Evolutionary conservation across 179 eudicot species (phyloP), one percentile per base, ranked within the genome.

Genomic region (Beta macrorhiza): DNA sequence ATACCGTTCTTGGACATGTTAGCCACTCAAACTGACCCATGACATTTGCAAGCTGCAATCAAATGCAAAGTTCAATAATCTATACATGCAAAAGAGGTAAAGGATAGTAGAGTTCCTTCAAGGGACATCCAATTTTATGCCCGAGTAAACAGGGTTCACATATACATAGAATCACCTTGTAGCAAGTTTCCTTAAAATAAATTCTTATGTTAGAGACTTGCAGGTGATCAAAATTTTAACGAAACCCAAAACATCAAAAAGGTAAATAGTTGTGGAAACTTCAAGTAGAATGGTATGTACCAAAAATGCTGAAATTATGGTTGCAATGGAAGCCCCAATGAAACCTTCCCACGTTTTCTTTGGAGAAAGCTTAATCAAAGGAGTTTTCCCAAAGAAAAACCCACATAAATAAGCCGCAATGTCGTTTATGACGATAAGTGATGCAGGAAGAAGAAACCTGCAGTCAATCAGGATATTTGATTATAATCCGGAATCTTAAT

Each of bases 261-360:
- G 51, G 25, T 47, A 15, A 59, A 49, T 17, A 32, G 76, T 17
- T 51, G 52, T 0, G 0, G 62, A 67, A 16, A 17, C 8, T 42
- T n/a, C 56, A 16, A 6, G 72, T 61, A 71, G 25, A 77, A 25
- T 16, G 16, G 59, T n/a, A 71, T 92, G 90, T 80, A 93, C 99
- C 93, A 92, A 74, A 84, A 95, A 93, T 52, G 98, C 99, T 32
- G 92, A 91, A 79, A 95, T 87, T 77, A 96, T 82, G 9, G 98
- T 96, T 53, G 92, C 84, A 74, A 96, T 87, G 55, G 98, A 96
- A 78, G 98, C 98, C 80, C 99, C 99, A 83, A 96, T 94, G 83
- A 96, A 96, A 37, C 99, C 99, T 86, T 96, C 99, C 98, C 98
- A 92, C 6, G 99, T 96, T 87, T 96, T 96, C 90, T 92, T 94